phyloP scores from a whole-genome alignment of 1,284 basidiomycete species.

The Melanopsichium pennsylvanicum region DNA sequence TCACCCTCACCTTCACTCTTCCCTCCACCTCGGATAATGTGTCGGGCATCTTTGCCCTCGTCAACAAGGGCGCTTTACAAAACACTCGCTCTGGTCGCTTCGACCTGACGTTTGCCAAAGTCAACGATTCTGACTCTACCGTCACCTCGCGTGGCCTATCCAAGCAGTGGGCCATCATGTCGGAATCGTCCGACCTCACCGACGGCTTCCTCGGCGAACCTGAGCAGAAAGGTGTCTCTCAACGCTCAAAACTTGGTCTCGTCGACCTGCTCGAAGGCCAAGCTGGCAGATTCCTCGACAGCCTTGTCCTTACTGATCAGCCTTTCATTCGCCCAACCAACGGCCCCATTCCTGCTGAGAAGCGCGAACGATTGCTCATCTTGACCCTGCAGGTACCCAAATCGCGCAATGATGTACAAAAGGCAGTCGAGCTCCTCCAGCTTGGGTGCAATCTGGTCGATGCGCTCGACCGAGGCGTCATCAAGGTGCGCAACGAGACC shows the following conservation, averaged over 20 bases:
- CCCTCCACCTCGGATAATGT: constrained; percentile 45
- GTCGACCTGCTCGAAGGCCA: constrained; percentile 45
- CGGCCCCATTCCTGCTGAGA: constrained; percentile 30
- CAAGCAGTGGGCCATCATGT: constrained; percentile 58
- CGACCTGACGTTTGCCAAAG: constrained; percentile 60
- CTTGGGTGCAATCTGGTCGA: constrained; percentile 59
- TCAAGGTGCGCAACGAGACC: constrained; percentile 48
- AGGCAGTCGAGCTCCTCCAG: constrained; percentile 50
- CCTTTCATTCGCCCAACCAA: constrained; percentile 41
- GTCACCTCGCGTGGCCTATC: constrained; percentile 50
- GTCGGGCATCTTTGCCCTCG: constrained; percentile 58
- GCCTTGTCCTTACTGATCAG: constrained; percentile 61
- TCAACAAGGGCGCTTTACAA: constrained; percentile 56
- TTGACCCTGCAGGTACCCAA: constrained; percentile 56
- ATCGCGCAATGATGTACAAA: constrained; percentile 21
- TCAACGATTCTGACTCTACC: constrained; percentile 46
- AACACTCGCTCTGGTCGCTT: constrained; percentile 51
- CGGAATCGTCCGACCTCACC: constrained; percentile 58
- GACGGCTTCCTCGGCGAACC: constrained; percentile 60
- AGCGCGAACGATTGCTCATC: constrained; percentile 49
- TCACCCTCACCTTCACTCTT: constrained; percentile 56
- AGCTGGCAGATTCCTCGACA: constrained; percentile 51
- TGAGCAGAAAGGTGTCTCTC: constrained; percentile 55
- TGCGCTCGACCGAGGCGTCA: constrained; percentile 47
- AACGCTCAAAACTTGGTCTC: constrained; percentile 52